phyloP scores from a whole-genome alignment of 352 stramenopile species.

The Thraustotheca clavata region DNA sequence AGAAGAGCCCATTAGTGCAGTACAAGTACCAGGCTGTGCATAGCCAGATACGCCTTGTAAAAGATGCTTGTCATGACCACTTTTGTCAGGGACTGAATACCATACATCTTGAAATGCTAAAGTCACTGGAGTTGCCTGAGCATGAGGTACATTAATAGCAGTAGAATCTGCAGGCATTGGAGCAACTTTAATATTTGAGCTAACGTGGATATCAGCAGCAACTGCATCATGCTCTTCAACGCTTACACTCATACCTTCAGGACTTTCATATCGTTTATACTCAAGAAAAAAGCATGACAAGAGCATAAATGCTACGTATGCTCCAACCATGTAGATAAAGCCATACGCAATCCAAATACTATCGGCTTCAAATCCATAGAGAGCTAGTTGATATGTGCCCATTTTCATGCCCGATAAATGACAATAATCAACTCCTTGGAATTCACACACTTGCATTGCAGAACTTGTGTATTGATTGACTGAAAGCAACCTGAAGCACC shows the following conservation, averaged over 20 bases:
- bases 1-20: no score
- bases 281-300: constrained; percentile 40
- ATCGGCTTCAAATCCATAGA: constrained; percentile 38
- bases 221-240: constrained; percentile 21
- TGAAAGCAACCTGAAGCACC: constrained; percentile 19
- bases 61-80: constrained; percentile 37
- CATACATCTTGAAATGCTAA: constrained; percentile 44
- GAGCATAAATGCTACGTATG: constrained; percentile 51
- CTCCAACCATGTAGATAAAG: constrained; percentile 34
- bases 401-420: constrained; percentile 31
- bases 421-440: constrained; percentile 37
- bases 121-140: constrained; percentile 27
- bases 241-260: constrained; percentile 33
- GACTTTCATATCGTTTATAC: constrained; percentile 47
- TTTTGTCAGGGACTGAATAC: constrained; percentile 34
- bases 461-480: constrained; percentile 33
- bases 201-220: constrained; percentile 16
- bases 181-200: constrained; percentile 24
- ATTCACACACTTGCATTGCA: constrained; percentile 31
- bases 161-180: not conserved
- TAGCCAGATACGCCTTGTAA: no score
- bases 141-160: constrained; percentile 28
- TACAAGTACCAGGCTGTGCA: no score
- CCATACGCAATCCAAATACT: constrained; percentile 35
- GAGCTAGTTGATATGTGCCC: constrained; percentile 38